Percentiles rank a stretch among this genome's conserved stretches.
These are phyloP conservation scores for Omphalotus guepiniiformis DNA, from an alignment of 768 basidiomycete species.

Conservation along the genomic window DNA sequence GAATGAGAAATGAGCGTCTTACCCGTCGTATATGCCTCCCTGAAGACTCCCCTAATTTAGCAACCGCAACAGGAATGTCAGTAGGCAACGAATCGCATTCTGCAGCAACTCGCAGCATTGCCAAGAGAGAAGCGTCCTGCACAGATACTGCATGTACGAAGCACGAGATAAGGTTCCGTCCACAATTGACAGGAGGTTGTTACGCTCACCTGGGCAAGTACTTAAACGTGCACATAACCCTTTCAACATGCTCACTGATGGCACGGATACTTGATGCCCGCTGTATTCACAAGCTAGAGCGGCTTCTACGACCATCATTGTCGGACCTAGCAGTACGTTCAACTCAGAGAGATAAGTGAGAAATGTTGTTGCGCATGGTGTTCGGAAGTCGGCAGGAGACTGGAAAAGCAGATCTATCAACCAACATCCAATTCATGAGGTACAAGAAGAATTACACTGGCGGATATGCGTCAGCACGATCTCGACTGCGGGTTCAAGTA, in stretches of 20 bases:
- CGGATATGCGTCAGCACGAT: conserved; percentile 46
- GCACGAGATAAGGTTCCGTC: no score
- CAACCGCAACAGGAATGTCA: conserved; percentile 38
- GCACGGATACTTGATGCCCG: conserved; percentile 42
- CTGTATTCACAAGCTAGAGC: conserved; percentile 66
- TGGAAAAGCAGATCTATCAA: not conserved
- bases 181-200: no score
- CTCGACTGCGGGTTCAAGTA: conserved; percentile 58
- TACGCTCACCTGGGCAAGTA: conserved; percentile 41
- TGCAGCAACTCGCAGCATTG: conserved; percentile 64
- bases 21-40: conserved; percentile 60
- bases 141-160: conserved; percentile 49
- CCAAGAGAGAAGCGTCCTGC: conserved; percentile 67
- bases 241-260: conserved; percentile 45
- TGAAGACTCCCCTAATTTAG: conserved; percentile 36
- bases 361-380: conserved; percentile 40
- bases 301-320: conserved; percentile 60
- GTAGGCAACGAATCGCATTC: conserved; percentile 53
- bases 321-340: conserved; percentile 41
- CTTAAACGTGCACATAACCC: conserved; percentile 39
- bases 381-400: conserved; percentile 39
- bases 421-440: not conserved
- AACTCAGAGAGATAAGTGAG: conserved; percentile 41
- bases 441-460: conserved; percentile 33
- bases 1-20: conserved; percentile 17